phyloP scores from a whole-genome alignment of 1,284 basidiomycete species.

The Ganoderma leucocontextum region DNA sequence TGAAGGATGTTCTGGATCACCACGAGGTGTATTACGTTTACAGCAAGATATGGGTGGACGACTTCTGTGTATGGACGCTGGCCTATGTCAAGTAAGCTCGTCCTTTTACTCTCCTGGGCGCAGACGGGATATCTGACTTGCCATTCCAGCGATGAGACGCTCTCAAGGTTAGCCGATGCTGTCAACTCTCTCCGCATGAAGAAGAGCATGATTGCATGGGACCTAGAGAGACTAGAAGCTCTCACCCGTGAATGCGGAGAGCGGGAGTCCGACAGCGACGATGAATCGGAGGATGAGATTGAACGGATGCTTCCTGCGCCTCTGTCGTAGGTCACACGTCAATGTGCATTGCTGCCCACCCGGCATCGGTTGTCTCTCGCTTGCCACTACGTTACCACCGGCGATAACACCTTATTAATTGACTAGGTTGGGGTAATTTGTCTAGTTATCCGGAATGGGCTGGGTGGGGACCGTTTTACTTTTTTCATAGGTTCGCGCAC shows the following conservation, averaged over 20 bases:
- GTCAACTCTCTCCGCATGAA: constrained; percentile 52
- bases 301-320: constrained; percentile 45
- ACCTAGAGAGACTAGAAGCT: constrained; percentile 69
- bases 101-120: constrained; percentile 5
- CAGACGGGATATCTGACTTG: constrained; percentile 11
- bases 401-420: background rate
- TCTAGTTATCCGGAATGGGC: background rate
- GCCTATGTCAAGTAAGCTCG: constrained; percentile 61
- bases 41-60: constrained; percentile 83
- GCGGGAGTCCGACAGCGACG: constrained; percentile 45
- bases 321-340: constrained; percentile 21
- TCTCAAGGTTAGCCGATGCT: constrained; percentile 54
- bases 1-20: constrained; percentile 75
- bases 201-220: constrained; percentile 72
- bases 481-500: background rate
- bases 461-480: background rate
- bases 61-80: constrained; percentile 80
- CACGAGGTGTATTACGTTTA: constrained; percentile 87
- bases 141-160: constrained; percentile 59
- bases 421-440: background rate
- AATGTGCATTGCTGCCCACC: background rate
- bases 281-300: constrained; percentile 47
- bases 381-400: constrained; percentile 1
- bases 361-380: background rate
- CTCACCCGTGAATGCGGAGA: constrained; percentile 50